A percentile compares a stretch with the other conserved stretches of the same genome.
These are phyloP conservation scores for Torulaspora franciscae DNA, from an alignment of 805 yeast species.

Conservation along the genomic window DNA sequence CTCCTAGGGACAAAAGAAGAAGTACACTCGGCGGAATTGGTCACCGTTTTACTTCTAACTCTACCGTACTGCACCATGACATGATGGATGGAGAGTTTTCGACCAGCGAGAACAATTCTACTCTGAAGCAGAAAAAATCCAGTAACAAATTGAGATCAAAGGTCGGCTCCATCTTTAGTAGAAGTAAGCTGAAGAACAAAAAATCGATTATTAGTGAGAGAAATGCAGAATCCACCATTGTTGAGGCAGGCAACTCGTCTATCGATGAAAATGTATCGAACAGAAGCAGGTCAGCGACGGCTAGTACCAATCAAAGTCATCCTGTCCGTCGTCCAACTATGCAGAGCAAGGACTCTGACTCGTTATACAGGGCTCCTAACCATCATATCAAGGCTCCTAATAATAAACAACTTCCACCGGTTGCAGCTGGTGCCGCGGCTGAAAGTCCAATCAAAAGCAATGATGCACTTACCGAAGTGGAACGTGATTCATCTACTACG, in stretches of 20 bases:
- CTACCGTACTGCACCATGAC: conserved; percentile 33
- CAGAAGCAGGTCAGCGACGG: conserved; percentile 8
- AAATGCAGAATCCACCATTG: conserved; percentile 10
- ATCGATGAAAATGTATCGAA: conserved; percentile 3
- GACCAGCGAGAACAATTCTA: conserved; percentile 29
- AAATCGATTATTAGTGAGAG: conserved; percentile 11
- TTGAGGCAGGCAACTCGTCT: conserved; percentile 5
- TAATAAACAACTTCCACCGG: conserved; percentile 1
- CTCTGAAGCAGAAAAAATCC: conserved; percentile 31
- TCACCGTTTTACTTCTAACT: conserved; percentile 28
- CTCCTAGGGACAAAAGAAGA: conserved; percentile 22
- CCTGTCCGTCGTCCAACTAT: conserved; percentile 10
- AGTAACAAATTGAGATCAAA: conserved; percentile 52
- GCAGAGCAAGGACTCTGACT: conserved; percentile 11
- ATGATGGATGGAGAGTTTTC: conserved; percentile 33
- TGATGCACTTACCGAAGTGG: background rate
- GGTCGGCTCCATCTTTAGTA: conserved; percentile 72
- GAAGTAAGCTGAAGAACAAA: conserved; percentile 47
- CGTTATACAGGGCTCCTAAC: conserved; percentile 6
- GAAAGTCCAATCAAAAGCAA: conserved; percentile 9
- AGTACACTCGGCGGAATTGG: conserved; percentile 28
- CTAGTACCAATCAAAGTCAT: conserved; percentile 5
- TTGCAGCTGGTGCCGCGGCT: conserved; percentile 12
- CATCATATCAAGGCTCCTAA: conserved; percentile 1
- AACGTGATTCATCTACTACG: conserved; percentile 8